Evolutionary conservation across 352 stramenopile genomes (phyloP).

Genomic region (Phytophthora ramorum): DNA sequence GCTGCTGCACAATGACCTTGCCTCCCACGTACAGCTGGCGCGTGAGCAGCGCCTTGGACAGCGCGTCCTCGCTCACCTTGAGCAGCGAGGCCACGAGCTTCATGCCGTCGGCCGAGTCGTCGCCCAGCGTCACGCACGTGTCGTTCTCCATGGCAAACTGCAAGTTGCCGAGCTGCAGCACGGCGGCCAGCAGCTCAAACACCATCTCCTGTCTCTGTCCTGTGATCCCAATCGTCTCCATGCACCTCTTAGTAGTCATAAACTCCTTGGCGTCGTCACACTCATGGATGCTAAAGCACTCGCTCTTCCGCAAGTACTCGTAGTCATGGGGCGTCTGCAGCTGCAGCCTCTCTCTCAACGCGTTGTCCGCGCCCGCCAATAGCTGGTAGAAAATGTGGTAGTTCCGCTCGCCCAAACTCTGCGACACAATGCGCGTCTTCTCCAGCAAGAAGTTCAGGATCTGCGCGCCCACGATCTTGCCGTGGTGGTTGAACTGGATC

Average conservation of each 20-base stretch:
- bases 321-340: constrained; percentile 83
- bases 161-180: constrained; percentile 90
- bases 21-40: constrained; percentile 88
- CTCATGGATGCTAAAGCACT: constrained; percentile 84
- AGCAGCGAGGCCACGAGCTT: constrained; percentile 78
- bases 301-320: constrained; percentile 88
- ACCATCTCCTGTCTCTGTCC: constrained; percentile 80
- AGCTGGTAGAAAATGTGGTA: constrained; percentile 99
- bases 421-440: constrained; percentile 91
- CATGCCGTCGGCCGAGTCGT: constrained; percentile 53
- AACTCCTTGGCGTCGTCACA: constrained; percentile 88
- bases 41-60: constrained; percentile 80
- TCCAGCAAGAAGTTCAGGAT: constrained; percentile 93
- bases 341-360: constrained; percentile 67
- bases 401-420: constrained; percentile 93
- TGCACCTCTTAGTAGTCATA: constrained; percentile 80
- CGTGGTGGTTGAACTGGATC: constrained; percentile 95
- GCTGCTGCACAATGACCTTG: constrained; percentile 91
- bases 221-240: constrained; percentile 90
- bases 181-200: constrained; percentile 87
- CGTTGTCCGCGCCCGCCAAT: constrained; percentile 79
- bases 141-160: constrained; percentile 88
- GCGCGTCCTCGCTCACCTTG: constrained; percentile 75
- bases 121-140: constrained; percentile 64
- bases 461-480: constrained; percentile 90